These are phyloP conservation scores for Takashimella koratensis DNA, from an alignment of 1,284 basidiomycete genomes.

Conservation along the genomic window DNA sequence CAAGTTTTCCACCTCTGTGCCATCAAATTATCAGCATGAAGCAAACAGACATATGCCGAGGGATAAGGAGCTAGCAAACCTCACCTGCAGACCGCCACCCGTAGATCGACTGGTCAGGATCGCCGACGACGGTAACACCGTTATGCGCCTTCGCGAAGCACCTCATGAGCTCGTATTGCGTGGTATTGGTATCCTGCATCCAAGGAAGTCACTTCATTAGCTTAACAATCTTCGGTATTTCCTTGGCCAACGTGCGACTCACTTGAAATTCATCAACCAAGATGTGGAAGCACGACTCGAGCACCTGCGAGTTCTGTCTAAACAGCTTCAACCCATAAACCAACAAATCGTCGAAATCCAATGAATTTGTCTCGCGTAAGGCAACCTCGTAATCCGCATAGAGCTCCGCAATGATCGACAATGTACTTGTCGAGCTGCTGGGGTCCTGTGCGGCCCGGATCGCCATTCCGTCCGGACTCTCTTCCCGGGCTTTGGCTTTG, in stretches of 20 bases:
- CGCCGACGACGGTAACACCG: slow-evolving; percentile 79
- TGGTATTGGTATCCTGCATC: slow-evolving; percentile 83
- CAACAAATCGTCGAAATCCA: slow-evolving; percentile 89
- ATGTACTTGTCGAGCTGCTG: slow-evolving; percentile 28
- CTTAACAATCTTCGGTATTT: too few species aligned
- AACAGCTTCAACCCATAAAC: slow-evolving; percentile 74
- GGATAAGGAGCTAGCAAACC: background rate
- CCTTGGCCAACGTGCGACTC: too few species aligned
- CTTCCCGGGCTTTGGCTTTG: slow-evolving; percentile 71
- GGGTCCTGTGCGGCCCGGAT: slow-evolving; percentile 32
- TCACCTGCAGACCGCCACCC: slow-evolving; percentile 76
- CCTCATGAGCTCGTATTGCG: slow-evolving; percentile 79
- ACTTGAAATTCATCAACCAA: slow-evolving; percentile 86
- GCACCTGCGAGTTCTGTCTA: slow-evolving; percentile 55
- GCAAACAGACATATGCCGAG: background rate
- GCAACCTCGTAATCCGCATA: slow-evolving; percentile 68
- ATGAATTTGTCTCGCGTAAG: slow-evolving; percentile 62
- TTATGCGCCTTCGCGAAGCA: slow-evolving; percentile 59
- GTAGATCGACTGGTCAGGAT: slow-evolving; percentile 90
- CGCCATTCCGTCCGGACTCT: slow-evolving; percentile 55
- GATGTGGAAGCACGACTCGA: slow-evolving; percentile 67
- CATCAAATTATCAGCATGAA: background rate
- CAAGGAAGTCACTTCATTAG: too few species aligned
- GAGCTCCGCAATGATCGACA: slow-evolving; percentile 49
- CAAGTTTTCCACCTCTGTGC: slow-evolving; percentile 66